Base-by-base conservation (phyloP, 2,329 filamentous ascomycete genomes). In the Apiospora sp. region DNA sequence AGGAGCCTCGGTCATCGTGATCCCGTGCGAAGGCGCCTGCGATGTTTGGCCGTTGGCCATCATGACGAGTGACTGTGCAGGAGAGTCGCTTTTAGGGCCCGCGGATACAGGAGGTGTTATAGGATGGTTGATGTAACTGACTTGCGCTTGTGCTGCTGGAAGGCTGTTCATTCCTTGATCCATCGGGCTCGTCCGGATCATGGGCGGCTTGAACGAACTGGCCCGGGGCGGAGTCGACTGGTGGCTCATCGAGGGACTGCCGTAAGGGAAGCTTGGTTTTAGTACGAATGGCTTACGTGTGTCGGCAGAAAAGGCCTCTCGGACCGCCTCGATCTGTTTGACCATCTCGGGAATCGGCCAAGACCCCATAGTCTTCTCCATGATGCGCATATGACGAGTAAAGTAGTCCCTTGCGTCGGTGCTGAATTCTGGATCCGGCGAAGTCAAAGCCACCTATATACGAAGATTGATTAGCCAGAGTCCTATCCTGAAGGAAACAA, bases 311-410 rank as follows among this genome's bases (percentile, higher is more conserved):
- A 98, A 98, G 5, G 96, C 96, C 79, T 96, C 91, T 54, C 96
- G 91, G 44, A 98, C 89, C 51, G 94, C 93, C 79, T 98, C 92
- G 75, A 98, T 94, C 82, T 98, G 95, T 71, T 91, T 92, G 80
- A 97, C 92, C 84, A 98, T 93, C 78, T 98, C 95, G 2, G 93
- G 92, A 89, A 97, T 94, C 1, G 94, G 93, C 93, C 94, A 97
- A 5, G 92, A 91, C 12, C 89, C 87, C 80, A 94, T 93, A 77
- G 95, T 96, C 75, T 91, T 92, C 81, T 98, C 96, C 72, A 98
- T 86, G 49, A 98, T 92, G 71, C 95, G 91, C 96, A 98, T 98
- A 78, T 98, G 95, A 68, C 96, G 89, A 2, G 94, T 93, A 79
- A 98, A 98, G 80, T 93, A 98, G 74, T 96, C 93, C 44, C 94